phyloP scores from a whole-genome alignment of 2,329 filamentous ascomycete genomes.

The Fusarium zealandicum region DNA sequence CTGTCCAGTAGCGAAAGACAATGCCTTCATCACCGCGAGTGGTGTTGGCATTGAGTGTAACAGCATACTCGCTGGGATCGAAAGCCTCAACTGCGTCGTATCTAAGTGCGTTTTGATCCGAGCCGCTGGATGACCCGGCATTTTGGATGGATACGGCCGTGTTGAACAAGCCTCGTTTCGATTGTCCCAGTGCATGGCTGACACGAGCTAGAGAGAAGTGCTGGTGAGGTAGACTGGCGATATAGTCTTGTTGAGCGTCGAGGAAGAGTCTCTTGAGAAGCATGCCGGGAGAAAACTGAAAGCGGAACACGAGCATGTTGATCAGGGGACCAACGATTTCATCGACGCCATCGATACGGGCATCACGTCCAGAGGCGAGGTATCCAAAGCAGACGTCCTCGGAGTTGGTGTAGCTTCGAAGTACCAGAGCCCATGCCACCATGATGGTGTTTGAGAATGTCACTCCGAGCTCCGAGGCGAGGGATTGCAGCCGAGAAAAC shows the following conservation, averaged over 20 bases:
- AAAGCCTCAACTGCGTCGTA: slow-evolving; percentile 30
- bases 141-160: slow-evolving; percentile 47
- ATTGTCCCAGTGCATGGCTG: slow-evolving; percentile 43
- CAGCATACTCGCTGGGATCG: slow-evolving; percentile 43
- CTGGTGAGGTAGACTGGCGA: slow-evolving; percentile 53
- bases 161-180: slow-evolving; percentile 43
- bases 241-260: slow-evolving; percentile 35
- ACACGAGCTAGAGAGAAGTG: slow-evolving; percentile 57
- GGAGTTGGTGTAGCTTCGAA: slow-evolving; percentile 55
- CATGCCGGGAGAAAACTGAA: slow-evolving; percentile 44
- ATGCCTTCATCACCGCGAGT: slow-evolving; percentile 36
- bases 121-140: slow-evolving; percentile 6
- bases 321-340: slow-evolving; percentile 33
- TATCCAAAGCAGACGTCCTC: slow-evolving; percentile 60
- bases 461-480: slow-evolving; percentile 40
- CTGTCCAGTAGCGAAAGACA: slow-evolving; percentile 35
- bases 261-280: slow-evolving; percentile 47
- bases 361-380: slow-evolving; percentile 33
- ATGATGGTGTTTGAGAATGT: slow-evolving; percentile 61
- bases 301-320: slow-evolving; percentile 63
- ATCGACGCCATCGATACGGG: slow-evolving; percentile 21
- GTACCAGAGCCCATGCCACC: slow-evolving; percentile 59
- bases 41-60: slow-evolving; percentile 43
- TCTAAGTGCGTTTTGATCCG: neutral
- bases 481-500: slow-evolving; percentile 6